Evolutionary conservation across 2,329 filamentous ascomycete genomes (phyloP), one percentile per base, ranked within the genome.

Genomic region (Verticillium isaacii): DNA sequence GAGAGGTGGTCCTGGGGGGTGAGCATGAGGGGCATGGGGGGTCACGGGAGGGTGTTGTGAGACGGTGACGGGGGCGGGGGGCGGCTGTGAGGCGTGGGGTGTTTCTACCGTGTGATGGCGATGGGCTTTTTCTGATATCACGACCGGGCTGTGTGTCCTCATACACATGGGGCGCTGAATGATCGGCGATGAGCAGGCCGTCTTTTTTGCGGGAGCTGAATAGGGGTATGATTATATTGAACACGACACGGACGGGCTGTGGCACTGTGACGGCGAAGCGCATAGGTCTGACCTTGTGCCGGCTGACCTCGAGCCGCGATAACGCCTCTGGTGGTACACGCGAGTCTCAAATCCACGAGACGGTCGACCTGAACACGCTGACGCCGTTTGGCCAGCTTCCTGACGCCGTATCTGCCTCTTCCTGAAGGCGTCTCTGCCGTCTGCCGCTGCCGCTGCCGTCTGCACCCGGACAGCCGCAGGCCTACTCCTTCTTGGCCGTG

Each of bases 401-500:
- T 29, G 29, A 29, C 29, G 29, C 29, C 29, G 29, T 29, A 2
- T 25, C 25, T 25, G 25, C 25, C 25, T 2, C 25, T 25, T 25
- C 25, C 25, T 25, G 25, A 25, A 25, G 25, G 2, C 25, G 25
- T 25, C 3, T 25, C 25, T 25, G 25, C 25, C 25, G 25, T 25
- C 25, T 25, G 25, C 25, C 25, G 25, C 25, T 25, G 25, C 25
- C 25, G 25, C 25, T 29, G 29, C 29, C 29, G 37, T 36, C 39
- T 19, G 39, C 39, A 8, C 4, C 15, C 23, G 8, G n/a, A 25
- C 19, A 32, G 5, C 50, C 72, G 37, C 74, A 71, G 64, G 72
- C 75, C 5, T 73, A 77, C 64, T 69, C 71, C 29, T 70, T 70
- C 61, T 71, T 74, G 5, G 70, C 71, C 2, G 77, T 78, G 12